Evolutionary conservation across 257 asterid genomes (phyloP), one percentile per base, ranked within the genome.

Genomic region (Galeopsis tetrahit): DNA sequence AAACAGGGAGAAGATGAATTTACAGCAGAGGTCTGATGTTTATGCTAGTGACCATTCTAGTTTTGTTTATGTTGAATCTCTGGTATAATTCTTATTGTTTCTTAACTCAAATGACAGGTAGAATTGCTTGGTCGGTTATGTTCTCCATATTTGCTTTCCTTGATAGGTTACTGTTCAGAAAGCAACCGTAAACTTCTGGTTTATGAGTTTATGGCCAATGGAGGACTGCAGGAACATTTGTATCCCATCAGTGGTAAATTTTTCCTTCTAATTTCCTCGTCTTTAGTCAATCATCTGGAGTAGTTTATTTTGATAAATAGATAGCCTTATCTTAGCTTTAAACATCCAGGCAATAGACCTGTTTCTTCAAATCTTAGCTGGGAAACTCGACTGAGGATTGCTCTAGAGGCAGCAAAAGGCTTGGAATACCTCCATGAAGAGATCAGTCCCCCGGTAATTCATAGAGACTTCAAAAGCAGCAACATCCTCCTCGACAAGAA

Each of bases 321-420:
- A 38, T 5, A 38, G 43, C 8, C 8, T 38, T 38, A 5, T 38
- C 1, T 38, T 8, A 7, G 46, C 3, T 40, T 14, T 43, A 4
- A 65, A 42, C 46, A 9, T 70, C 69, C 79, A 92, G 97, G 90
- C 70, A 85, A 81, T 57, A 77, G 71, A 43, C 58, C 75, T 21
- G 77, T 81, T 66, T 76, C 88, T 36, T 88, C 89, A 10, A 85
- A 77, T 65, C 82, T 93, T 79, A 86, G 80, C 75, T 93, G 98
- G 98, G 91, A 88, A 68, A 86, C 87, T 60, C 96, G 97, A 6
- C 78, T 91, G 76, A 83, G 88, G 69, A 88, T 93, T 69, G 98
- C 98, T 48, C 77, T 93, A 77, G 98, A 93, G 77, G 96, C 98
- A 14, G 98, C 98, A 48, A 90, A 86, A 81, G 98, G 97, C 32